Percentiles rank a stretch among this genome's conserved stretches.
Conservation (phyloP, 352 stramenopile species). For the Phytophthora sp. region DNA sequence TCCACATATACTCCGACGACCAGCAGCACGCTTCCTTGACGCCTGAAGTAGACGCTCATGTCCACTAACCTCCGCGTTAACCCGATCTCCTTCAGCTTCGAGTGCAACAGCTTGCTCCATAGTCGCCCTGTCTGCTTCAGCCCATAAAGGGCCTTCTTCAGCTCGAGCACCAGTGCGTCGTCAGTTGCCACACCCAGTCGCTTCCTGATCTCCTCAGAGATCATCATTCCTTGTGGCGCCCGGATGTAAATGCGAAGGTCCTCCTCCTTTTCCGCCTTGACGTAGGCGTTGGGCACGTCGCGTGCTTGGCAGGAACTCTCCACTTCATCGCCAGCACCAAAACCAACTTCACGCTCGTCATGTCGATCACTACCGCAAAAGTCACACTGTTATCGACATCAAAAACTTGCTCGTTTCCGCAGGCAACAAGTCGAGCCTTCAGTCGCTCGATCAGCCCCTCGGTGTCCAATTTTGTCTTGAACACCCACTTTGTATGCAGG, state of each 20-base stretch:
- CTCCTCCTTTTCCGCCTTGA: neutral
- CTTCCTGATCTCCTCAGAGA: neutral
- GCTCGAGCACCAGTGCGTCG: neutral
- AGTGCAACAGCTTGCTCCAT: neutral
- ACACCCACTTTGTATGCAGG: neutral
- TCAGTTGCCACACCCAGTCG: neutral
- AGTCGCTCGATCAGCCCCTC: neutral
- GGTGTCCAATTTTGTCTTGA: neutral
- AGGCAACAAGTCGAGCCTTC: neutral
- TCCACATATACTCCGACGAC: neutral
- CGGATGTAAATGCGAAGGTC: neutral
- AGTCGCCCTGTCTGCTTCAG: neutral
- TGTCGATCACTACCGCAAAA: neutral
- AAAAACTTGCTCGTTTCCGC: neutral
- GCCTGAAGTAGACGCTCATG: neutral
- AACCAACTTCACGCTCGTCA: neutral
- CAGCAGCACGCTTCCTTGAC: neutral
- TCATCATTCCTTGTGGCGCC: neutral
- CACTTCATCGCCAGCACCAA: neutral
- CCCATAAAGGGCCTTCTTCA: neutral
- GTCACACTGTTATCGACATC: neutral
- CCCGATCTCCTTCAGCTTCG: neutral
- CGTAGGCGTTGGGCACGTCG: neutral
- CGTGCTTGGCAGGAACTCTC: neutral
- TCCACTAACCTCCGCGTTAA: neutral